Evolutionary conservation across 805 yeast genomes (phyloP), one percentile per base, ranked within the genome.

Genomic region (Saccharomycopsis vini): DNA sequence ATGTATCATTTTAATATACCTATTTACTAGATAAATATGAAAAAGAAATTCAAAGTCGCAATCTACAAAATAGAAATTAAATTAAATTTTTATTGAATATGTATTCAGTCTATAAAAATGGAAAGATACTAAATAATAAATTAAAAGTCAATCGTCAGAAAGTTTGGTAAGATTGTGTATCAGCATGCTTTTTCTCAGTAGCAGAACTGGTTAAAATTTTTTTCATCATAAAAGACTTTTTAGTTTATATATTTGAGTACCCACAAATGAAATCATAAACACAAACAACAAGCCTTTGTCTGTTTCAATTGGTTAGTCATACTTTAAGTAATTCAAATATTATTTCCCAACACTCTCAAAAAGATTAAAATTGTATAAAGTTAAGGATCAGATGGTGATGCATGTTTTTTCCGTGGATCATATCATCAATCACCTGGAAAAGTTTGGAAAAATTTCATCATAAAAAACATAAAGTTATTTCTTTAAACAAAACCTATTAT

Each of bases 181-280:
- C 50, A 29, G 35, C 50, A 47, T 41, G 40, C 40, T 43, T 36
- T 24, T 18, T 32, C 37, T 47, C 50, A 44, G 50, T 43, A 47
- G 50, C 50, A 47, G 50, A 47, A 47, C 50, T 47, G 50, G 47
- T 40, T 39, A 34, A 39, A 46, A 46, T 47, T 34, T 47, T 44
- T 47, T 47, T 47, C 50, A 47, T 47, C 50, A 47, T 41, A 9
- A 15, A 31, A 31, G 20, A 26, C 29, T 26, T 9, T 26, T 26
- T 7, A 26, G 10, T 26, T 26, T 26, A 26, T 26, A 26, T 26
- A 26, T 7, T 26, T 26, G 7, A 12, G 29, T 26, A 9, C 29
- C 7, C 7, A 26, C 29, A 26, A 9, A 26, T 26, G 7, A 12
- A 26, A 26, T 9, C 7, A 9, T 12, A 26, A 24, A 21, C 36